phyloP scores from a whole-genome alignment of 495 filamentous ascomycete species.

The Terfezia claveryi region DNA sequence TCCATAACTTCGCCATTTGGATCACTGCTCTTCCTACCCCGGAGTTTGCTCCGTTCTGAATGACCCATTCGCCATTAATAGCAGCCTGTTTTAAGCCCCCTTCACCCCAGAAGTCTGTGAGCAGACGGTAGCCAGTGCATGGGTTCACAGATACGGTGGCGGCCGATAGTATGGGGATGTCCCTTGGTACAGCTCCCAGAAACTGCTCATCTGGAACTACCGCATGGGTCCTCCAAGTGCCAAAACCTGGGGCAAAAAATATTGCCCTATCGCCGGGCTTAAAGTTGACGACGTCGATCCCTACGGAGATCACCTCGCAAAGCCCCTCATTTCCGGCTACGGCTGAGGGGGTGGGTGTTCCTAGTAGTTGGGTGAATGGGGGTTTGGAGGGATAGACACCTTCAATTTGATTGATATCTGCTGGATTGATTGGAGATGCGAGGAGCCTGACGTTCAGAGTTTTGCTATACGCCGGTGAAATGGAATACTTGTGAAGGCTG shows the following conservation, averaged over 20 bases:
- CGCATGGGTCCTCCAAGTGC: constrained; percentile 85
- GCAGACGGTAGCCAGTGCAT: constrained; percentile 78
- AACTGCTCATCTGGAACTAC: constrained; percentile 39
- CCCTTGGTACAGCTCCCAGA: constrained; percentile 38
- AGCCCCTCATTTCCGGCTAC: constrained; percentile 79
- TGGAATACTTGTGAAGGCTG: constrained; percentile 61
- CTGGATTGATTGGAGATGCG: constrained; percentile 81
- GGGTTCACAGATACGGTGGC: constrained; percentile 82
- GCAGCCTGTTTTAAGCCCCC: constrained; percentile 26
- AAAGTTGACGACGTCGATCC: constrained; percentile 32
- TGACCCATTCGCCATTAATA: constrained; percentile 56
- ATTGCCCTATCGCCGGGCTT: constrained; percentile 75
- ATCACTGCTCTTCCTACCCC: constrained; percentile 79
- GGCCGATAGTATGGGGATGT: constrained; percentile 47
- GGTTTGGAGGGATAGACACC: constrained; percentile 86
- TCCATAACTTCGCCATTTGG: constrained; percentile 65
- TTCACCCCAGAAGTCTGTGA: constrained; percentile 42
- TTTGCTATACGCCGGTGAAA: constrained; percentile 41
- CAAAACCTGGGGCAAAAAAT: constrained; percentile 54
- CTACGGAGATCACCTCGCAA: constrained; percentile 56
- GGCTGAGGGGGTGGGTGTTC: constrained; percentile 45
- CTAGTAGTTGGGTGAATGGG: constrained; percentile 44
- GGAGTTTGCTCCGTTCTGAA: constrained; percentile 90
- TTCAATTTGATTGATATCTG: constrained; percentile 91
- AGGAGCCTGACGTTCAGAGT: constrained; percentile 53